These are phyloP conservation scores for Penicillium cataractarum DNA, from an alignment of 495 filamentous ascomycete species.

Conservation along the genomic window DNA sequence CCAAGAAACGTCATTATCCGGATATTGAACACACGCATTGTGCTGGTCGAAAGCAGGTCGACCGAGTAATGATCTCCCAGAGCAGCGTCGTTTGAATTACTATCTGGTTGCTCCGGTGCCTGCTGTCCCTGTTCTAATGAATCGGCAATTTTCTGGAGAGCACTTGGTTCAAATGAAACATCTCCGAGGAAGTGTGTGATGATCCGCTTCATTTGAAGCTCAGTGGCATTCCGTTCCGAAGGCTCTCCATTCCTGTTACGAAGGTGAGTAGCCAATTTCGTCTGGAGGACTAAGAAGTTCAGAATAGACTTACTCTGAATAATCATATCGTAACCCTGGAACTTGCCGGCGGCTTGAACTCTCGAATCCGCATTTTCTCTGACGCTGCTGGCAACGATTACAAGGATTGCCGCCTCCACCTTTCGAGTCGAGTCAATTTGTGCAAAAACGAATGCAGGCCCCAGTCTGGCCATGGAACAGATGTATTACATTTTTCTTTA, in stretches of 20 bases:
- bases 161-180: neutral
- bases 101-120: neutral
- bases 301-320: neutral
- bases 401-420: neutral
- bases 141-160: neutral
- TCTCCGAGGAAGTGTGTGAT: neutral
- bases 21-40: neutral
- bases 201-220: neutral
- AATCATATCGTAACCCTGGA: neutral
- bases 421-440: neutral
- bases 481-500: neutral
- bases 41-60: neutral
- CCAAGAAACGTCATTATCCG: neutral
- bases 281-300: neutral
- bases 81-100: neutral
- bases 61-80: slow-evolving; percentile 1
- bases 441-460: neutral
- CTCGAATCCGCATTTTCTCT: neutral
- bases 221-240: neutral
- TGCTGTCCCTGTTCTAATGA: neutral
- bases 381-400: neutral
- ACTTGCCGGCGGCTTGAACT: neutral
- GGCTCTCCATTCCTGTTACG: neutral
- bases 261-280: neutral
- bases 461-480: neutral